Percentiles rank a stretch among this genome's conserved stretches.
phyloP scores from a whole-genome alignment of 306 rosid species.

The Acacia melanoxylon region DNA sequence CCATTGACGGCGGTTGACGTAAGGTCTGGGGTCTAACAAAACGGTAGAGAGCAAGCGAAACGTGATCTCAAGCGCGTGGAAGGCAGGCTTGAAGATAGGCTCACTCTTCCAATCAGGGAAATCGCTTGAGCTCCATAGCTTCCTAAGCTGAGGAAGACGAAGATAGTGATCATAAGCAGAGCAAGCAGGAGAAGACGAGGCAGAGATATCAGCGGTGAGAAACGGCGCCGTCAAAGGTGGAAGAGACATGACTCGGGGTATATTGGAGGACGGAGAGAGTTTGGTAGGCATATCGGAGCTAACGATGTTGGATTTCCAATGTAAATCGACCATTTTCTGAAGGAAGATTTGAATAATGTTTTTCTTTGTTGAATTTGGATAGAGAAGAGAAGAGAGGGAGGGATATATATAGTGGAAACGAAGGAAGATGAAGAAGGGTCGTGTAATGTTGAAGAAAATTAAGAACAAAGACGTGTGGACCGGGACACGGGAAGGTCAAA shows the following conservation, averaged over 20 bases:
- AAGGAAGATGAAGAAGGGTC: constrained; percentile 5
- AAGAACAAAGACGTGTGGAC: constrained; percentile 73
- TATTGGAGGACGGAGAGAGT: constrained; percentile 43
- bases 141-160: constrained; percentile 63
- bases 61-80: constrained; percentile 78
- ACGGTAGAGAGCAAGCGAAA: constrained; percentile 69
- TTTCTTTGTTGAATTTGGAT: neutral
- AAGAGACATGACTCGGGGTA: constrained; percentile 37
- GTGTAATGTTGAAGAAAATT: constrained; percentile 4
- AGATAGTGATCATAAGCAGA: constrained; percentile 73
- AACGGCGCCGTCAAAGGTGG: constrained; percentile 46
- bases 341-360: neutral
- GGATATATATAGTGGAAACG: constrained; percentile 43
- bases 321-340: constrained; percentile 67
- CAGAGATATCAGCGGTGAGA: constrained; percentile 46
- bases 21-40: constrained; percentile 71
- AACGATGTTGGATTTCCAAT: constrained; percentile 68
- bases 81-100: constrained; percentile 67
- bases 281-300: constrained; percentile 56
- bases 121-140: constrained; percentile 55
- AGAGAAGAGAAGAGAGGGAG: neutral
- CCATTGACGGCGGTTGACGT: constrained; percentile 76
- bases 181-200: constrained; percentile 57
- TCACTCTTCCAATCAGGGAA: constrained; percentile 76
- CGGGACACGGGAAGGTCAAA: neutral